Base-by-base conservation (phyloP, 2,329 filamentous ascomycete genomes). In the Scytalidium lignicola region DNA sequence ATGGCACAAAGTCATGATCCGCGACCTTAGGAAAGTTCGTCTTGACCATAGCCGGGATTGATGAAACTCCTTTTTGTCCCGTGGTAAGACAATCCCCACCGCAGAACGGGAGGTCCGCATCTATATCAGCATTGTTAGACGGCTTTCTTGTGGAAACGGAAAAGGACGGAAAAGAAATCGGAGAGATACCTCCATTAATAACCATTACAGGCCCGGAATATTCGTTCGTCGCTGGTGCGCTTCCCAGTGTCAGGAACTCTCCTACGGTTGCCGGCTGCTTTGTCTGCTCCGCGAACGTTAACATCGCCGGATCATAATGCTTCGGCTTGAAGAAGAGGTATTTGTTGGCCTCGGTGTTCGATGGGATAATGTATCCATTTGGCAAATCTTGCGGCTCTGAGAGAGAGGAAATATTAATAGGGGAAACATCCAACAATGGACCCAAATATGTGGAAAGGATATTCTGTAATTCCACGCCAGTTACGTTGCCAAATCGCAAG, bases 181-280 rank as follows among this genome's bases (percentile, higher is more conserved):
- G 23, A 17, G 3, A 53, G 67, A 62, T 52, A 73, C 73, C 65
- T 50, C 82, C 81, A 26, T 79, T 83, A 50, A 85, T 71, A 44
- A 85, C 70, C 42, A 82, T 64, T 0, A 81, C 79, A 0, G 81
- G 78, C 0, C 79, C 81, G 2, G 59, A 64, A 57, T 79, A 81
- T 0, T 60, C 52, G 47, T 65, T 74, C 17, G 51, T 52, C 5
- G 56, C 54, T 0, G 65, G 68, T 1, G 67, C 62, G 13, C 61
- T 67, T 3, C 70, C 74, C 4, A 83, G 62, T 1, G 79, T 84
- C 40, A 85, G 62, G 1, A 85, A 60, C 62, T 85, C 82, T 20
- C 79, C 82, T 0, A 74, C 58, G 0, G 80, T 74, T 10, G 78
- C 74, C 0, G 81, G 80, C 60, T 83, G 73, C n/a, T 76, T 76